These are phyloP conservation scores for Trichoderma arundinaceum DNA, from an alignment of 2,329 filamentous ascomycete species.

Conservation along the genomic window DNA sequence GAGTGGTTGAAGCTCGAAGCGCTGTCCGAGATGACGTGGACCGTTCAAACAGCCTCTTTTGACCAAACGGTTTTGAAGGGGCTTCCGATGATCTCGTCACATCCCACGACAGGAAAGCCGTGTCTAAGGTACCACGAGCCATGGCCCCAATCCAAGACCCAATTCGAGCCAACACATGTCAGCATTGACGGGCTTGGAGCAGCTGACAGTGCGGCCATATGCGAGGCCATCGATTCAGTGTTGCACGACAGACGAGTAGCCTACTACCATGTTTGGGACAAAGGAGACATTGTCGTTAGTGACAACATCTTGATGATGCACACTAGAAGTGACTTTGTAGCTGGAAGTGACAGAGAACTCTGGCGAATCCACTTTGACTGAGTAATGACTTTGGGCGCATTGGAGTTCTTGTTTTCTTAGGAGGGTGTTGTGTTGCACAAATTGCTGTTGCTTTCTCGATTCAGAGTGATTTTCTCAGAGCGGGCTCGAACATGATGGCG, in stretches of 20 bases:
- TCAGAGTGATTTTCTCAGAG: background rate
- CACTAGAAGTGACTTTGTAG: slow-evolving; percentile 53
- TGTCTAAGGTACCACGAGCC: slow-evolving; percentile 62
- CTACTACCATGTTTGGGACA: slow-evolving; percentile 58
- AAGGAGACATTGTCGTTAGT: slow-evolving; percentile 59
- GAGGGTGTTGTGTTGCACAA: too few relatives aligned
- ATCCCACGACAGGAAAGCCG: slow-evolving; percentile 52
- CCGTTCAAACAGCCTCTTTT: slow-evolving; percentile 56
- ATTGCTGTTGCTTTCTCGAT: background rate
- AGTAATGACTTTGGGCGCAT: background rate
- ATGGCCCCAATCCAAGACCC: slow-evolving; percentile 58
- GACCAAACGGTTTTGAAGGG: slow-evolving; percentile 50
- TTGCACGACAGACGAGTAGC: slow-evolving; percentile 58
- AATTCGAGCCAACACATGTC: slow-evolving; percentile 54
- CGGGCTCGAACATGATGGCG: background rate
- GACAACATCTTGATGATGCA: slow-evolving; percentile 59
- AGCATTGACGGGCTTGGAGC: slow-evolving; percentile 47
- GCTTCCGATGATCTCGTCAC: slow-evolving; percentile 52
- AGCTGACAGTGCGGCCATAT: slow-evolving; percentile 45
- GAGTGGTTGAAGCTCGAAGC: slow-evolving; percentile 44
- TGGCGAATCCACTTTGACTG: slow-evolving; percentile 59
- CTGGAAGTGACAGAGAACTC: slow-evolving; percentile 52
- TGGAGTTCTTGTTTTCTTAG: background rate
- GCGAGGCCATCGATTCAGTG: slow-evolving; percentile 48
- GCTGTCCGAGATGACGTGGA: slow-evolving; percentile 53